Evolutionary conservation across 2,329 filamentous ascomycete species (phyloP).

Genomic region (Pseudocercospora musae): DNA sequence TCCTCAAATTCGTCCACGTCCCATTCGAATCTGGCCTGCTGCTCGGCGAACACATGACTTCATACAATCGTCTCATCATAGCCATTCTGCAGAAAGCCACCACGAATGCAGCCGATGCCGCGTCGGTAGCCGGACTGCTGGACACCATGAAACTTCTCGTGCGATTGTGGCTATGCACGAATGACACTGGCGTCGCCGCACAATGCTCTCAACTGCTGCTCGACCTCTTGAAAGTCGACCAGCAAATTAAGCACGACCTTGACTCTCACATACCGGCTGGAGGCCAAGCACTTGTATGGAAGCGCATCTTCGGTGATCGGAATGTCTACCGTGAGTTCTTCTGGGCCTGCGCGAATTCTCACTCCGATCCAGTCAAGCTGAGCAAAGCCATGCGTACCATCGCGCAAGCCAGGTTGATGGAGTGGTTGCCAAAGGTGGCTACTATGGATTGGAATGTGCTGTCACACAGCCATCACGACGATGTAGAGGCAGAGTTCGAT

Average conservation of each 20-base stretch:
- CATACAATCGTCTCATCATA: conserved; percentile 57
- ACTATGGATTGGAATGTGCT: conserved; percentile 55
- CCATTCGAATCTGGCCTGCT: conserved; percentile 55
- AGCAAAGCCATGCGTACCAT: conserved; percentile 55
- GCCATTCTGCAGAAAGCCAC: conserved; percentile 57
- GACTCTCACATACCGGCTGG: conserved; percentile 22
- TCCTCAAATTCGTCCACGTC: conserved; percentile 37
- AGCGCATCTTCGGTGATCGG: conserved; percentile 58
- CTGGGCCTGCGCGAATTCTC: conserved; percentile 48
- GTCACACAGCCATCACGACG: conserved; percentile 49
- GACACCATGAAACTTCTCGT: conserved; percentile 55
- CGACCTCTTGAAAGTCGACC: conserved; percentile 52
- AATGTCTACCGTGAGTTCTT: conserved; percentile 58
- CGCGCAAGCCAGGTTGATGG: conserved; percentile 59
- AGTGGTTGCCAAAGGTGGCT: conserved; percentile 54
- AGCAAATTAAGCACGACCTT: conserved; percentile 30
- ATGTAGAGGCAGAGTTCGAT: conserved; percentile 47
- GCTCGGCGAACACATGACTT: conserved; percentile 40
- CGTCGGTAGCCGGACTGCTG: conserved; percentile 55
- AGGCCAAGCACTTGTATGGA: conserved; percentile 58
- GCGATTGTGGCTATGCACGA: conserved; percentile 57
- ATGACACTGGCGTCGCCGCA: conserved; percentile 54
- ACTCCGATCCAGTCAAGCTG: conserved; percentile 38
- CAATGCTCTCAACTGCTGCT: conserved; percentile 53
- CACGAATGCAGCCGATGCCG: conserved; percentile 51